Conservation (phyloP, 1,284 basidiomycete genomes). For the Tilletia horrida region DNA sequence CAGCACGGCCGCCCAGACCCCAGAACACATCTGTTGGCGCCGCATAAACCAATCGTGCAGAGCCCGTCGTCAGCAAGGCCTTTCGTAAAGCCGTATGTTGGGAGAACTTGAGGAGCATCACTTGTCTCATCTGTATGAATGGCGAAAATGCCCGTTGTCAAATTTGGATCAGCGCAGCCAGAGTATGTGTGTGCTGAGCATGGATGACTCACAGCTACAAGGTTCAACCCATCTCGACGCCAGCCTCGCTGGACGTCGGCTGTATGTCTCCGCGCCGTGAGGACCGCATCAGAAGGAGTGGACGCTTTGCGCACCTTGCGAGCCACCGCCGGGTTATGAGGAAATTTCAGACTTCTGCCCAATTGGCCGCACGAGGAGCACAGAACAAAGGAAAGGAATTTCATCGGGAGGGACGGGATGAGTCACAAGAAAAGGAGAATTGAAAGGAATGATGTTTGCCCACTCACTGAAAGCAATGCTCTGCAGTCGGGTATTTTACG, state of each 20-base stretch:
- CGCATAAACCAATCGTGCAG: slow-evolving; percentile 34
- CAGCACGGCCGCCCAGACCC: slow-evolving; percentile 31
- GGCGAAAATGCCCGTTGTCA: background rate
- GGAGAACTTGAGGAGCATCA: slow-evolving; percentile 37
- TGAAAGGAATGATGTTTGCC: too few species aligned
- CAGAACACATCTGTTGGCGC: slow-evolving; percentile 45
- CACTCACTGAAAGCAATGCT: slow-evolving; percentile 22
- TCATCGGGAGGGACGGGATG: background rate
- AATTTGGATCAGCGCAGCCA: background rate
- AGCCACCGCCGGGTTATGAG: slow-evolving; percentile 34
- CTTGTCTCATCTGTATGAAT: slow-evolving; percentile 17
- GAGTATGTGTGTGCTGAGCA: background rate
- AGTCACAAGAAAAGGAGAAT: background rate
- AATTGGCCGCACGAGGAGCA: background rate
- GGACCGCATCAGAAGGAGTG: slow-evolving; percentile 34
- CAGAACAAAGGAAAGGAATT: background rate
- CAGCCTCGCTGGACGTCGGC: slow-evolving; percentile 34
- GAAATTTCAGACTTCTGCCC: slow-evolving; percentile 18
- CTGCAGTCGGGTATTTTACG: slow-evolving; percentile 35
- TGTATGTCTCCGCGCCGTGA: slow-evolving; percentile 31
- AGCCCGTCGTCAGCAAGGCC: slow-evolving; percentile 35
- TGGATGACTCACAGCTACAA: slow-evolving; percentile 31
- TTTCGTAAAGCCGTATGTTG: slow-evolving; percentile 29
- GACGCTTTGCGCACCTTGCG: slow-evolving; percentile 38
- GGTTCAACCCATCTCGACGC: slow-evolving; percentile 38